Evolutionary conservation across 2,329 filamentous ascomycete genomes (phyloP), one percentile per base, ranked within the genome.

Genomic region (Fusarium scirpi): DNA sequence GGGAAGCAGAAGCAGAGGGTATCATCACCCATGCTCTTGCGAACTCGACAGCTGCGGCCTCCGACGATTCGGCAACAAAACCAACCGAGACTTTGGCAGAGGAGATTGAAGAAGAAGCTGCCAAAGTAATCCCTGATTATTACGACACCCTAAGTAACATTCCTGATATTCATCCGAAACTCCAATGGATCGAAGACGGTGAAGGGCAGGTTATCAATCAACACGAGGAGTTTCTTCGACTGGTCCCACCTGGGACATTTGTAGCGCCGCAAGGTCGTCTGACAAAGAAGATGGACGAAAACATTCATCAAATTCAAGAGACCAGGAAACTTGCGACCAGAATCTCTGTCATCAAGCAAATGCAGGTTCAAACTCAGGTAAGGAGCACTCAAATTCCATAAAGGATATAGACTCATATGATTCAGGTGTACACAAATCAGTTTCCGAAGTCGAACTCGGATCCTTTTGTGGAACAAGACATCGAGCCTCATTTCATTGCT

Each of bases 321-420:
- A 99, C 96, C 1, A 88, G 96, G 73, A 98, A 98, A 78, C 87
- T 99, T 30, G 97, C 94, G 76, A 94, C 94, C 13, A 99, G 98
- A 82, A 97, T 99, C 78, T 91, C 93, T 51, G 94, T 99, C 67
- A 96, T 99, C 78, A 99, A 98, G 83, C 96, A 99, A 82, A 99
- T 99, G 96, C 96, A 99, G 82, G 89, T 98, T 57, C 96, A 99
- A 80, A 93, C 94, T 54, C 96, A 98, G 87, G 93, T 94, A 88
- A 78, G 84, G 29, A 18, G 16, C 29, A 25, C n/a, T 25, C 29
- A 27, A 13, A 20, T 44, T 13, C 16, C 16, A 32, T 29, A 7
- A 29, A 34, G 43, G 24, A 58, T 34, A 24, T 53, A 22, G 51
- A 41, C 58, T 76, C 8, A 76, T 48, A 9, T 30, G 44, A 13